Base-by-base conservation (phyloP, 1,284 basidiomycete species). In the Veloporphyrellus conicus region DNA sequence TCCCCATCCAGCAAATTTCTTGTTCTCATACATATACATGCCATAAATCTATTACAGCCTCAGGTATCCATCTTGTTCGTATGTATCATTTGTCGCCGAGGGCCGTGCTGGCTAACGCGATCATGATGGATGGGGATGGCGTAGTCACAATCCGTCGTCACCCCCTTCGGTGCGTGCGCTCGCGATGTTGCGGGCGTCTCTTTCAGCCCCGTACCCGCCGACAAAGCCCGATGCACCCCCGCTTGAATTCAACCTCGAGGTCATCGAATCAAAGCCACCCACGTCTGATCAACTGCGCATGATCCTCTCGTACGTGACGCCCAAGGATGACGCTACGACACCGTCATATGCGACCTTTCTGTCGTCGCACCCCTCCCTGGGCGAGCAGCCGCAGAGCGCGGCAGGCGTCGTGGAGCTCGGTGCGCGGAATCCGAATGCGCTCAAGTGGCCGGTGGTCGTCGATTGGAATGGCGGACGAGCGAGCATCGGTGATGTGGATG, bases 391-490 rank as follows among this genome's bases (percentile, higher is more conserved):
- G 0, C 63, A 71, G 32, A 72, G 60, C 19, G 57, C 75, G 1
- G 63, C 72, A 16, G 75, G 64, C n/a, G 68, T 87, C 4, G 67
- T 68, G 1, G 67, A 73, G 29, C 68, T 85, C 8, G 84, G 73
- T 0, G 54, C 65, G 25, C 69, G 71, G 59, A 81, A 82, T 44
- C 82, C 81, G 0, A 72, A 68, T 14, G 75, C 74, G 14, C 60
- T 87, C 52, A 86, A 81, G 57, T 89, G 84, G 84, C 86, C 87
- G 0, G 76, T 89, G 40, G 84, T 89, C 1, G 87, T 89, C 3
- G 80, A 89, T 55, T 89, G 87, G 86, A 64, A 71, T n/a, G 74
- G 70, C n/a, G 86, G 86, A 1, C 72, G 72, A 36, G 84, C 78
- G 11, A 75, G 74, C 22, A 66, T 87, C 0, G 86, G 86, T 0